Evolutionary conservation across 1,284 basidiomycete species (phyloP), one percentile per base, ranked within the genome.

Genomic region (Leccinum pachyderme): DNA sequence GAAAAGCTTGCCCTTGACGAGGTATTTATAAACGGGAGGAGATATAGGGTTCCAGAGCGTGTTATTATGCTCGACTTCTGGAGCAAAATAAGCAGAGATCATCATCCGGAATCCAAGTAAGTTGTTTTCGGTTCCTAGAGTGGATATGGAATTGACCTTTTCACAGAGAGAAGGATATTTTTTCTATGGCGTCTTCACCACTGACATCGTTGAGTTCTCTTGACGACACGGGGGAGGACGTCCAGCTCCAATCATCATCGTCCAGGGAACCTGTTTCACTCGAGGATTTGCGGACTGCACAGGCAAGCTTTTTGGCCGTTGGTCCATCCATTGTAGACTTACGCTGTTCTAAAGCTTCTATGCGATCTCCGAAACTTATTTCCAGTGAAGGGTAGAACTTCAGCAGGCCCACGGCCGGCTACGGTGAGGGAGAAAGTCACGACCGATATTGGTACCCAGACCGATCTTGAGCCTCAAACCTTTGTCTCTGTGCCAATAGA

Each of bases 31-130:
- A 91, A 90, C 63, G 90, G 91, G 43, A 84, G 92, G 57, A 83
- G 89, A 50, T 98, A 95, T 73, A 81, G 94, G 60, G 87, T 99
- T n/a, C 96, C 96, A 2, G 97, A 99, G 71, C 83, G 87, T 59
- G 81, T 95, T 47, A 91, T 99, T 60, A 81, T 91, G 51, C 81
- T 98, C 49, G 96, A 98, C 70, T 99, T 99, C 66, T 99, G 96
- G 95, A 87, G 85, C 56, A 95, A 91, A 72, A 75, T 93, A 56
- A 80, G 81, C 61, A 79, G 75, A 58, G 70, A 70, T 32, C 74
- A 75, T 37, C 64, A 70, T 50, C 71, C 73, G 48, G 65, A 69
- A 41, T 71, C 71, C 52, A 75, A 67, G 85, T 85, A 61, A 63
- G 77, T 66, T 43, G 52, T 29, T 41, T 45, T 49, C 12, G 31